Base-by-base conservation (phyloP, 1,139 yeast genomes). In the Yamadazyma oceani region DNA sequence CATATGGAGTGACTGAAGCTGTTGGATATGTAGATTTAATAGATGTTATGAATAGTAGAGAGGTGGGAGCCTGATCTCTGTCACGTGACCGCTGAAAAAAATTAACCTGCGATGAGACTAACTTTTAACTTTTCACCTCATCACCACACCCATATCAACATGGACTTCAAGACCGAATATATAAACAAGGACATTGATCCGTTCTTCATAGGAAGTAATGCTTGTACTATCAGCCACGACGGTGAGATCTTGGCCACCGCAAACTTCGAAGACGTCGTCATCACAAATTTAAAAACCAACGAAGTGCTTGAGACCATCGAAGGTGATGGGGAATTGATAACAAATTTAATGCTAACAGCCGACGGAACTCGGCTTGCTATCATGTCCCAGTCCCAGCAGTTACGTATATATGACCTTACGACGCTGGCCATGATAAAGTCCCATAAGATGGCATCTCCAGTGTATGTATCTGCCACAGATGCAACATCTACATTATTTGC, bases 241-340 rank as follows among this genome's bases (percentile, higher is more conserved):
- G 92, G 89, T 3, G 55, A 66, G 10, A 54, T 84, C 2, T 60
- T 89, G 42, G 96, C 95, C n/a, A 84, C 97, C 1, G 85, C 96
- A 2, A 72, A 84, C 16, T 58, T 65, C 28, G 96, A 87, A 52
- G 88, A 85, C 50, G 77, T 89, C 8, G 77, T 85, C 35, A 66
- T 92, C 26, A 77, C 94, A 26, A 75, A 87, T 50, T 62, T 86
- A 37, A 50, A 54, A 15, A 73, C 83, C 21, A 84, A 82, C 46
- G 69, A 75, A 48, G 63, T 78, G 23, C 42, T 85, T n/a, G 81
- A 78, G 48, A 71, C 66, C 34, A 64, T 92, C 29, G 85, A 82
- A 42, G 96, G 96, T 32, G 97, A 90, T 59, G 95, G 90, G 9
- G 97, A 88, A 53, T 68, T 74, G 30, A 68, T 90, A 40, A 88